Evolutionary conservation across 108 stramenopile species (phyloP).

Genomic region (Cylindrotheca closterium): DNA sequence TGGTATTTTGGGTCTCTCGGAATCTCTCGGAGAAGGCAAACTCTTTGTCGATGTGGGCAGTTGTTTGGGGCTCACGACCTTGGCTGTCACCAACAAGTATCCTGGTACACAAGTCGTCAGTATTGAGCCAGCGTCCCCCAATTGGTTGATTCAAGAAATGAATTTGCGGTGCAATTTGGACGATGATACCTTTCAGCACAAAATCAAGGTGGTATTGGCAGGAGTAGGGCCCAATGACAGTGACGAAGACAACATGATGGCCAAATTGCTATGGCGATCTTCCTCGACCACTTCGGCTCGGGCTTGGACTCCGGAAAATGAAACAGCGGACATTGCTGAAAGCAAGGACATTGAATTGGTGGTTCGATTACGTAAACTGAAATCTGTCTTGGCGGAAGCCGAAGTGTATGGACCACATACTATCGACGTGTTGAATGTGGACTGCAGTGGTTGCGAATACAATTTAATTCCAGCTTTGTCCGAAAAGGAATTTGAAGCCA

Average conservation of each 20-base stretch:
- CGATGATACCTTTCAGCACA: slow-evolving; percentile 45
- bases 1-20: slow-evolving; percentile 41
- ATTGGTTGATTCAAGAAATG: slow-evolving; percentile 76
- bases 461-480: slow-evolving; percentile 71
- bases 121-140: slow-evolving; percentile 77
- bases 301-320: slow-evolving; percentile 63
- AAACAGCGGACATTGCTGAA: slow-evolving; percentile 19
- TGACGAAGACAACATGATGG: slow-evolving; percentile 62
- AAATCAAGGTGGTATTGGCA: slow-evolving; percentile 41
- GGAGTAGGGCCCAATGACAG: slow-evolving; percentile 74
- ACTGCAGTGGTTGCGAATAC: slow-evolving; percentile 83
- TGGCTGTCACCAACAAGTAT: slow-evolving; percentile 57
- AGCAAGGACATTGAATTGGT: slow-evolving; percentile 55
- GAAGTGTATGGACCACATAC: slow-evolving; percentile 34
- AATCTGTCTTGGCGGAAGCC: slow-evolving; percentile 67
- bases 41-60: slow-evolving; percentile 80
- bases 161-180: slow-evolving; percentile 71
- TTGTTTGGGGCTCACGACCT: slow-evolving; percentile 64
- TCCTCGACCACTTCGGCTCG: slow-evolving; percentile 62
- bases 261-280: slow-evolving; percentile 74
- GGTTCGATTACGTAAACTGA: slow-evolving; percentile 58
- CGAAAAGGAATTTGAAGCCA: slow-evolving; percentile 62
- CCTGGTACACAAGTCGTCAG: slow-evolving; percentile 67
- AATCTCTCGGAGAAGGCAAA: slow-evolving; percentile 58
- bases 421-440: slow-evolving; percentile 74